Base-by-base conservation (phyloP, 2,329 filamentous ascomycete genomes). In the Fusarium avenaceum region DNA sequence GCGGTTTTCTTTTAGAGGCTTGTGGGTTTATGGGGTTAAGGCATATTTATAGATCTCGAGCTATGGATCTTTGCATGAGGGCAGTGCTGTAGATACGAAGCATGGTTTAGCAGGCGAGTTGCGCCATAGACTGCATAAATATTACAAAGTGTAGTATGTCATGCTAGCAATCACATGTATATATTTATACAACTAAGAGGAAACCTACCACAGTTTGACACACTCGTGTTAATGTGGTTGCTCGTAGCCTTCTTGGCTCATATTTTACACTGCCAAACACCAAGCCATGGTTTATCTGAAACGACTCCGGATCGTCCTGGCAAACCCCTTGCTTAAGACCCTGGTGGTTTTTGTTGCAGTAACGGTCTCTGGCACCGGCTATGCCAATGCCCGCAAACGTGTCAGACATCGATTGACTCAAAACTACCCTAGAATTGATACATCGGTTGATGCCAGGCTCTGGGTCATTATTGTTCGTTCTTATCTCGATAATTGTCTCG, bases 391-490 rank as follows among this genome's bases (percentile, higher is more conserved):
- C 38, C 49, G 48, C 52, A 53, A 53, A 64, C 63, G 57, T 67
- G 63, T 64, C 66, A 59, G 44, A 54, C 47, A 56, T 50, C 24
- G 44, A 52, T 67, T 58, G 62, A 70, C 48, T 69, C 61, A 52
- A 50, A 35, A 30, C 40, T 33, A 30, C 24, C 26, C 35, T 35
- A 30, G 38, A 20, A 24, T 28, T 20, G 26, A 58, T 42, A 50
- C 38, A 46, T 38, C 17, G 30, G 28, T 55, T 20, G 35, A 59
- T 50, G 33, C 30, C 39, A 42, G 51, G 38, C 30, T 63, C 17
- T 9, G 15, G 17, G 8, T n/a, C 7, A n/a, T 17, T n/a, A 10
- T 26, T 26, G 26, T 26, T 26, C 26, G 26, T 26, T 8, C 26
- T 26, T 26, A 26, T 26, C 26, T 26, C 26, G 8, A 26, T 9